These are phyloP conservation scores for Capsicum baccatum DNA, from an alignment of 257 asterid genomes.

Conservation along the genomic window DNA sequence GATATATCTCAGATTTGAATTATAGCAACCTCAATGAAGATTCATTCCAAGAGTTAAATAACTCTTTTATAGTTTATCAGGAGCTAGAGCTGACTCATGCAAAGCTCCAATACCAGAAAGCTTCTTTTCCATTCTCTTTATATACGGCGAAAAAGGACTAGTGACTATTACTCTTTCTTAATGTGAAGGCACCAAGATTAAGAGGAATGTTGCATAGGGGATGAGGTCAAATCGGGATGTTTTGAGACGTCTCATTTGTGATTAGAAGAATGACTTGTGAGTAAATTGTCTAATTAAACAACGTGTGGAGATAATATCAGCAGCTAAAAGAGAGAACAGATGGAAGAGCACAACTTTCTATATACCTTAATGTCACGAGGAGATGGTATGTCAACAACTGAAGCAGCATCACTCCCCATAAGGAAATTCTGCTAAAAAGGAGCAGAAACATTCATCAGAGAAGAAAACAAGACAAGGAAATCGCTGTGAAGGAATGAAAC, in stretches of 20 bases:
- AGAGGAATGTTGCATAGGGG: neutral
- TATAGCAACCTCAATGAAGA: conserved; percentile 3
- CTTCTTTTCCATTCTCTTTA: neutral
- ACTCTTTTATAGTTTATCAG: neutral
- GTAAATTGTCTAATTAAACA: neutral
- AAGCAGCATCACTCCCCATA: conserved; percentile 63
- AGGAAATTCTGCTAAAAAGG: conserved; percentile 28
- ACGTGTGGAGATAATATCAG: neutral
- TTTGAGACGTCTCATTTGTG: neutral
- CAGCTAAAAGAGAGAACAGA: neutral
- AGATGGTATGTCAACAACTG: conserved; percentile 39
- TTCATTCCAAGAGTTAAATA: neutral
- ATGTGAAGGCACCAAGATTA: conserved; percentile 13
- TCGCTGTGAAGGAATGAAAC: neutral
- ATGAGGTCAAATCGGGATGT: neutral
- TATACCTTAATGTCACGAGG: conserved; percentile 67
- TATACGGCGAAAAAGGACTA: neutral
- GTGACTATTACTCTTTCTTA: neutral
- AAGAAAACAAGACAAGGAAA: neutral
- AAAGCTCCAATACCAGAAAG: neutral
- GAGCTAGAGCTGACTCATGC: neutral
- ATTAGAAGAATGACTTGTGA: neutral
- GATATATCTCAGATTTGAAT: neutral
- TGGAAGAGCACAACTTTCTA: conserved; percentile 13
- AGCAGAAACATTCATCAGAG: neutral